A percentile compares a stretch with the other conserved stretches of the same genome.
Conservation (phyloP, 1,139 yeast genomes). For the Debaryomyces coudertii region DNA sequence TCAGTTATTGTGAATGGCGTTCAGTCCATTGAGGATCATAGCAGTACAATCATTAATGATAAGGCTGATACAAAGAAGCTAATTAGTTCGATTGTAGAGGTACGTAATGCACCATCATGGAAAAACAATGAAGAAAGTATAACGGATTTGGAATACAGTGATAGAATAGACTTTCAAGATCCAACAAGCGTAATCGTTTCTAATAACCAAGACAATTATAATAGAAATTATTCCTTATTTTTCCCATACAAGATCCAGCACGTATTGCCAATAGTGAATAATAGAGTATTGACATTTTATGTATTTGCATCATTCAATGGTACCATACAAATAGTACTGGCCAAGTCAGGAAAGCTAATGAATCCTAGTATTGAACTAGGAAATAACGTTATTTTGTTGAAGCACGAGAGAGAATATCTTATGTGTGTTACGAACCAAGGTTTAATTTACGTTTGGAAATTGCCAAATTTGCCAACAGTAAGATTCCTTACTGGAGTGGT, state of each 20-base stretch:
- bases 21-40: conserved; percentile 22
- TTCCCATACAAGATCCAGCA: conserved; percentile 50
- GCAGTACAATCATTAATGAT: background rate
- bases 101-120: conserved; percentile 51
- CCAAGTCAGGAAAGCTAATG: conserved; percentile 56
- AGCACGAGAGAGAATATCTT: conserved; percentile 54
- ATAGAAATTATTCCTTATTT: conserved; percentile 33
- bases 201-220: conserved; percentile 19
- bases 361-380: conserved; percentile 64
- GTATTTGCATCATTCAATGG: conserved; percentile 76
- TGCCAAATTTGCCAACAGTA: conserved; percentile 22
- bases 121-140: conserved; percentile 35
- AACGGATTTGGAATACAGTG: conserved; percentile 27
- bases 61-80: background rate
- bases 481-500: conserved; percentile 31
- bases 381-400: conserved; percentile 54
- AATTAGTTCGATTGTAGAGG: conserved; percentile 33
- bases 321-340: conserved; percentile 66
- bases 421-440: conserved; percentile 58
- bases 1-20: conserved; percentile 39
- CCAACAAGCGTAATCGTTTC: conserved; percentile 47
- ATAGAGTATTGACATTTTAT: conserved; percentile 38
- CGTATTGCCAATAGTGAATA: conserved; percentile 36
- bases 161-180: conserved; percentile 46
- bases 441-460: conserved; percentile 52